Percentiles rank a stretch among this genome's conserved stretches.
phyloP scores from a whole-genome alignment of 495 filamentous ascomycete species.

The Tuber brumale region DNA sequence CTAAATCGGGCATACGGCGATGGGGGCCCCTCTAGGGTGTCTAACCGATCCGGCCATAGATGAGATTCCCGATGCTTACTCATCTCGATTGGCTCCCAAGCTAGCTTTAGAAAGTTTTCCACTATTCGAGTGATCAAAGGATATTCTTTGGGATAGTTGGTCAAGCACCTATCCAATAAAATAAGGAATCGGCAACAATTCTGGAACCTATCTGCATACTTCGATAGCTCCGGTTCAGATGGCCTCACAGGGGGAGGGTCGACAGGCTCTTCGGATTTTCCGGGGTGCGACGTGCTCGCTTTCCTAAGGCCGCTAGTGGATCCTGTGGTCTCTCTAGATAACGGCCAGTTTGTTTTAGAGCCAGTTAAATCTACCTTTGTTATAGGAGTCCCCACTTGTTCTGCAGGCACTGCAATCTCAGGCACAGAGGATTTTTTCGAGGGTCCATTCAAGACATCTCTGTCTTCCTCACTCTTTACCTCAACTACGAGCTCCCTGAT shows the following conservation, averaged over 20 bases:
- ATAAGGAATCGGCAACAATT: slow-evolving; percentile 1
- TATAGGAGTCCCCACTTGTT: too few species aligned
- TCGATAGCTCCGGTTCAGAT: background rate
- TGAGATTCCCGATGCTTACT: background rate
- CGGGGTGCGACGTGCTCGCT: too few species aligned
- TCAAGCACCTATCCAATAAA: background rate
- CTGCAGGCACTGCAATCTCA: too few species aligned
- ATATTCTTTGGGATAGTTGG: background rate
- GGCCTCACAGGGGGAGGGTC: background rate
- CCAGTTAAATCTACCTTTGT: too few species aligned
- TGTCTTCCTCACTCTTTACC: too few species aligned
- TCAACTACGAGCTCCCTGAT: background rate
- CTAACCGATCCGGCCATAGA: background rate
- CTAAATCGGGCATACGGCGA: background rate
- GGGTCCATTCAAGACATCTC: too few species aligned
- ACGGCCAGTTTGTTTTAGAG: too few species aligned
- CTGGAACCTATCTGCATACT: background rate
- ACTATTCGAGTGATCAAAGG: background rate
- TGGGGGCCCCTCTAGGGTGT: background rate
- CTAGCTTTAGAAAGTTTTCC: background rate
- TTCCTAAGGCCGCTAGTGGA: too few species aligned
- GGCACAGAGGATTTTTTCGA: too few species aligned
- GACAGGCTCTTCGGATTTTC: background rate
- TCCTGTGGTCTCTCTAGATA: too few species aligned
- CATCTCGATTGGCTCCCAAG: slow-evolving; percentile 1